These are phyloP conservation scores for Epichloe sylvatica DNA, from an alignment of 2,329 filamentous ascomycete species.

Conservation along the genomic window DNA sequence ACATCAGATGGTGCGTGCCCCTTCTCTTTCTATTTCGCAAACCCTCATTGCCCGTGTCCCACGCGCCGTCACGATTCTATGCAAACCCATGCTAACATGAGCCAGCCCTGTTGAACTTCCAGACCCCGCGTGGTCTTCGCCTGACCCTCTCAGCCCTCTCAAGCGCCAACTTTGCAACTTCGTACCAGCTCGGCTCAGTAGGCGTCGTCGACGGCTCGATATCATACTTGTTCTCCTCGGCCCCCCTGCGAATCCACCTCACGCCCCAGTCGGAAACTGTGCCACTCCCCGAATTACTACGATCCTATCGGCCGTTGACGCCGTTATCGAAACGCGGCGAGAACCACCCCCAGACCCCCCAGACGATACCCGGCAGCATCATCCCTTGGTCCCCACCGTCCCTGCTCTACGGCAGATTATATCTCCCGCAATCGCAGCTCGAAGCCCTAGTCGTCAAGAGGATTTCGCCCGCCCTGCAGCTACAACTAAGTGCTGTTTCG, in stretches of 20 bases:
- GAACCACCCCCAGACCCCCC: not conserved
- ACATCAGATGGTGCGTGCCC: conserved; percentile 55
- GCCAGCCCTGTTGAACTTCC: conserved; percentile 72
- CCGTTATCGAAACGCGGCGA: conserved; percentile 33
- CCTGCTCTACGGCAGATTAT: conserved; percentile 64
- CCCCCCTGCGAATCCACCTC: conserved; percentile 55
- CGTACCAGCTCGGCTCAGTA: conserved; percentile 78
- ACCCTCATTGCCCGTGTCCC: not conserved
- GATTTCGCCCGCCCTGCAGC: conserved; percentile 60
- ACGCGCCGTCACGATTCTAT: not conserved
- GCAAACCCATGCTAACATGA: conserved; percentile 8
- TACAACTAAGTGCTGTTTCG: conserved; percentile 69
- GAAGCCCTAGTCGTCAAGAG: conserved; percentile 75
- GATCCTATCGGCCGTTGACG: conserved; percentile 67
- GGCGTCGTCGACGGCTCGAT: conserved; percentile 93
- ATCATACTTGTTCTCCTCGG: conserved; percentile 87
- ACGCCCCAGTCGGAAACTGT: conserved; percentile 57
- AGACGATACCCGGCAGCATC: conserved; percentile 10
- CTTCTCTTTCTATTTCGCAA: not conserved
- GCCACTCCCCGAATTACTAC: conserved; percentile 62
- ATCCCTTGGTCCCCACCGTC: conserved; percentile 30
- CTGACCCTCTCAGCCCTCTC: conserved; percentile 83
- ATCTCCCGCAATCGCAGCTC: conserved; percentile 70
- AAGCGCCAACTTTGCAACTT: conserved; percentile 84
- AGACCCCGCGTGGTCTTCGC: conserved; percentile 69